Percentiles rank a stretch among this genome's conserved stretches.
phyloP scores from a whole-genome alignment of 75 land plant genomes.

The Cunninghamia lanceolata region DNA sequence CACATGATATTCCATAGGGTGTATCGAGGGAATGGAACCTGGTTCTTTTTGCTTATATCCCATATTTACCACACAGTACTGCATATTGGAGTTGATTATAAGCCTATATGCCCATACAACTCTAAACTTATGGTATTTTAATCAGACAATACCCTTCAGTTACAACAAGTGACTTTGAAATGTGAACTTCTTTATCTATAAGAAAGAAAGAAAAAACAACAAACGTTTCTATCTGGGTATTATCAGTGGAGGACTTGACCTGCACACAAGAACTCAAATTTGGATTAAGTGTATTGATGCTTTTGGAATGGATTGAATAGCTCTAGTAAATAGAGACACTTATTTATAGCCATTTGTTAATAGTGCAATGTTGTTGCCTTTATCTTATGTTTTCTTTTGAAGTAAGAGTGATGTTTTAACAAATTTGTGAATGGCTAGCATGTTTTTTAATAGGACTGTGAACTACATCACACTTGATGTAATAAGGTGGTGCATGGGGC shows the following conservation, averaged over 20 bases:
- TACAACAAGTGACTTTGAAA: too few species aligned
- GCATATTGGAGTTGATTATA: too few species aligned
- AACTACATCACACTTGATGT: not conserved
- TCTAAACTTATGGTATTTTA: too few species aligned
- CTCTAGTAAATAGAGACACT: not conserved
- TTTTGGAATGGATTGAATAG: not conserved
- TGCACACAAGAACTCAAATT: not conserved
- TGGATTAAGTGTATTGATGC: not conserved
- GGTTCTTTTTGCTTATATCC: too few species aligned
- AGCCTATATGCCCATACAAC: too few species aligned
- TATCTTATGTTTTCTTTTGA: not conserved
- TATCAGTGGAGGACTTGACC: not conserved
- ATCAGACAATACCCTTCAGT: too few species aligned
- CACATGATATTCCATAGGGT: too few species aligned
- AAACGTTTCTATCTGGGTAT: not conserved
- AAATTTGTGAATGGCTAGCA: not conserved
- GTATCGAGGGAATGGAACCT: too few species aligned
- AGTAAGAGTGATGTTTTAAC: too few species aligned
- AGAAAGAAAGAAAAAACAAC: not conserved
- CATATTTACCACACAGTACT: too few species aligned
- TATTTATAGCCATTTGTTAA: not conserved
- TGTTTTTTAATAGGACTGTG: not conserved
- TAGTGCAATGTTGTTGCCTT: not conserved
- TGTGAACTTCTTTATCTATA: too few species aligned
- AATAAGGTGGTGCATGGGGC: not conserved